These are phyloP conservation scores for Trichoderma asperellum DNA, from an alignment of 2,329 filamentous ascomycete species.

Conservation along the genomic window DNA sequence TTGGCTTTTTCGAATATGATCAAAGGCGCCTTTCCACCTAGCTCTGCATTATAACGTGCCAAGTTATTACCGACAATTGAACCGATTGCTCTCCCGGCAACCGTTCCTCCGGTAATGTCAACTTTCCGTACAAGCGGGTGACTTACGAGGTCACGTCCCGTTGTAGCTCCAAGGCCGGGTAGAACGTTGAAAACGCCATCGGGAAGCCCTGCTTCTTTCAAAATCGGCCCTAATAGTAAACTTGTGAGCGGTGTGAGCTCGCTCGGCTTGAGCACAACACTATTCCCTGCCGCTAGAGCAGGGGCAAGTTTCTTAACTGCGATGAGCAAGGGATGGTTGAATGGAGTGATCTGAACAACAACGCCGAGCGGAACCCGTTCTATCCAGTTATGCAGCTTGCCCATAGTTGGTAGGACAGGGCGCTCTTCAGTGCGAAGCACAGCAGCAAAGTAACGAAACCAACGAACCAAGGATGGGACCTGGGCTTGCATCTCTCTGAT, in stretches of 20 bases:
- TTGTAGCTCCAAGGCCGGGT: conserved; percentile 56
- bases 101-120: conserved; percentile 75
- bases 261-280: conserved; percentile 63
- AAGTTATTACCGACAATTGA: conserved; percentile 67
- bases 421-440: conserved; percentile 70
- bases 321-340: conserved; percentile 63
- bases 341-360: conserved; percentile 60
- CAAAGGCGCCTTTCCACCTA: conserved; percentile 72
- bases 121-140: conserved; percentile 65
- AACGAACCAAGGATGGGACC: conserved; percentile 65
- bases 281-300: conserved; percentile 62
- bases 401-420: conserved; percentile 65
- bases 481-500: conserved; percentile 73
- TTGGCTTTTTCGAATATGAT: conserved; percentile 69
- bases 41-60: conserved; percentile 71
- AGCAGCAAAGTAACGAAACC: conserved; percentile 73
- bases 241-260: conserved; percentile 66
- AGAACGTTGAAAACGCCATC: conserved; percentile 70
- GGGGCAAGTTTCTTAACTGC: conserved; percentile 64
- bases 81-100: conserved; percentile 70
- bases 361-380: conserved; percentile 61
- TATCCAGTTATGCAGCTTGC: conserved; percentile 61
- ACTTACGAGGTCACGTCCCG: conserved; percentile 57
- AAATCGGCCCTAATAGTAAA: conserved; percentile 61
- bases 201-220: conserved; percentile 70